Base-by-base conservation (phyloP, 1,139 yeast species). In the Debaryomyces subglobosus region DNA sequence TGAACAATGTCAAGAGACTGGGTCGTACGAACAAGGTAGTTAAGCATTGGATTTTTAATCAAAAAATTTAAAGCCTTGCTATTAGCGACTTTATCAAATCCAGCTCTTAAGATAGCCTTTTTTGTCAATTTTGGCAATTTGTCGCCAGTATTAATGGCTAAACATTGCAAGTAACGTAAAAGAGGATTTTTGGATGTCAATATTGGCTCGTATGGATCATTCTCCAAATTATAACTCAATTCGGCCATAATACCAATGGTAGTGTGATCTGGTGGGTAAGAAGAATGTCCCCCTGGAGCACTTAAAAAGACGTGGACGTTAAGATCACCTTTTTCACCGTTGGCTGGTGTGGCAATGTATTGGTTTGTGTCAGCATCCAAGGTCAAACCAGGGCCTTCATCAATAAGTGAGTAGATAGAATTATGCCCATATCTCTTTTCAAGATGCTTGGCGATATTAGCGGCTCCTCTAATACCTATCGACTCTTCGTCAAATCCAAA, bases 401-500 rank as follows among this genome's bases (percentile, higher is more conserved):
- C 80, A 37, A 74, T 55, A 36, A 74, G 58, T 13, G 78, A 72
- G 52, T 72, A 70, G 16, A 75, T 49, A 0, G 76, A 67, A 51
- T 74, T 62, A 20, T 56, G 52, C 3, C 78, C 79, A 42, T 59
- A 72, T 18, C 58, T 62, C 34, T 66, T 48, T 53, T 66, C 68
- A 50, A 75, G 64, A 51, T 63, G 64, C 32, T 57, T 49, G 16
- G 62, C 65, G 18, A 74, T 57, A n/a, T 50, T 25, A 3, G 46
- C 18, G n/a, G 79, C 79, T n/a, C 78, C 74, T 13, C 53, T 54
- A 16, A 53, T 46, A 2, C 80, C 79, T 7, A 71, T 63, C n/a
- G 68, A 65, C 57, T 75, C 79, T 57, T 75, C 80, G 54, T 75
- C 80, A 50, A 73, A 71, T 5, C 79, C 80, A 57, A 75, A 72